Base-by-base conservation (phyloP, 768 basidiomycete genomes). In the Pisolithus microcarpus region DNA sequence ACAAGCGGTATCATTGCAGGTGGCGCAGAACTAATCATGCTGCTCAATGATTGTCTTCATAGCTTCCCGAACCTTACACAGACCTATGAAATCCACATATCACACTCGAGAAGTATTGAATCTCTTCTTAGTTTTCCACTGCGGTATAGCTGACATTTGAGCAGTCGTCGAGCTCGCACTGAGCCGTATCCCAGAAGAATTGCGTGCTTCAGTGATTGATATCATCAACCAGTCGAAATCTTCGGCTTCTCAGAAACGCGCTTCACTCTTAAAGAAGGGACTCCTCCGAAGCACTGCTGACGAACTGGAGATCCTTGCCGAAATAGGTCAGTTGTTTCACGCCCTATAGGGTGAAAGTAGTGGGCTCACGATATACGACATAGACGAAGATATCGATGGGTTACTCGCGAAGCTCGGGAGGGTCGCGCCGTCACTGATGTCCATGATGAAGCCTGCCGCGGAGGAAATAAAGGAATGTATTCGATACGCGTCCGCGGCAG, bases 51-150 rank as follows among this genome's bases (percentile, higher is more conserved):
- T 50, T 80, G 80, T 51, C 69, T 92, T 30, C 77, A 82, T 40
- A 78, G 75, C 50, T 91, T 90, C 68, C 90, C 83, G 7, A 87
- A 77, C 56, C 72, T 86, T 40, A 70, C 74, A 16, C 73, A 78
- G 56, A 77, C 75, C 49, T 89, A 88, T 56, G 85, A 87, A 56
- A 82, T 91, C 37, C 82, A 84, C 51, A 73, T 91, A 3, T 89
- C 87, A 11, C 90, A 92, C 68, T 82, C 86, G 1, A 76, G 72
- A 53, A 82, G 89, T 91, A 59, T 30, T 81, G 68, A 19, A 5
- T 13, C 2, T 45, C 43, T 43, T 26, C 5, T 19, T 48, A 4
- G 11, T 50, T 38, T n/a, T 36, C 7, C n/a, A 45, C 21, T 19
- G 5, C 48, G 39, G 7, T 43, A 42, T 31, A 46, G 4, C 16